These are phyloP conservation scores for Apocynum venetum DNA, from an alignment of 257 asterid genomes.

Conservation along the genomic window DNA sequence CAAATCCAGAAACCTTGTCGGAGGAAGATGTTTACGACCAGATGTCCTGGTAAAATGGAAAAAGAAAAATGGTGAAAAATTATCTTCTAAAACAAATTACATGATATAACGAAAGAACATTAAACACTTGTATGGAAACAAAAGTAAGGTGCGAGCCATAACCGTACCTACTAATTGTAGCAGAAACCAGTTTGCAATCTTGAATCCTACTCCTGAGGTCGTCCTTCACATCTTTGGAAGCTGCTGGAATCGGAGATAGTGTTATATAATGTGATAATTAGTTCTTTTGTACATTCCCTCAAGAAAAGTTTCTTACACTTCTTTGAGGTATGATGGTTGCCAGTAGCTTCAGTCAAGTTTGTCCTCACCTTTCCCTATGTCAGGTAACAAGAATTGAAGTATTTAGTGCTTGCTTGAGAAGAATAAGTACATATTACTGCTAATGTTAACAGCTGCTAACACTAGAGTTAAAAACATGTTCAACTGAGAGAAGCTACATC, in stretches of 20 bases:
- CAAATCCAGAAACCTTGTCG: constrained; percentile 44
- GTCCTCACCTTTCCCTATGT: constrained; percentile 42
- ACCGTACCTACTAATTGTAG: constrained; percentile 42
- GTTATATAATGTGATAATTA: constrained; percentile 9
- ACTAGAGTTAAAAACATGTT: neutral
- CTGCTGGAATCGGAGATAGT: constrained; percentile 33
- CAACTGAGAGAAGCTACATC: neutral
- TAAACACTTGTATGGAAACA: constrained; percentile 5
- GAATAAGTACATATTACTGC: neutral
- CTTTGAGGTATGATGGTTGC: constrained; percentile 31
- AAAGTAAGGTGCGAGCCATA: constrained; percentile 10
- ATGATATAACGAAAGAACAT: constrained; percentile 1
- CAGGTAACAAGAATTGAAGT: constrained; percentile 24
- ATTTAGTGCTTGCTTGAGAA: constrained; percentile 14
- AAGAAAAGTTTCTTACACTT: constrained; percentile 38
- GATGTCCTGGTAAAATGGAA: constrained; percentile 46
- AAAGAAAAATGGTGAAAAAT: constrained; percentile 15
- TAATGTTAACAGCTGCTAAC: neutral
- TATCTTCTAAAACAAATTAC: constrained; percentile 3
- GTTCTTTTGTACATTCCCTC: neutral
- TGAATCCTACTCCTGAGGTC: constrained; percentile 38
- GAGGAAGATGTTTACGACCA: constrained; percentile 40
- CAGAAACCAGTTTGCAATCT: constrained; percentile 32
- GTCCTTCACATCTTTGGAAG: constrained; percentile 34
- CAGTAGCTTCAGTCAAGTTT: constrained; percentile 30